phyloP scores from a whole-genome alignment of 2,329 filamentous ascomycete genomes.

The Alternaria atra region DNA sequence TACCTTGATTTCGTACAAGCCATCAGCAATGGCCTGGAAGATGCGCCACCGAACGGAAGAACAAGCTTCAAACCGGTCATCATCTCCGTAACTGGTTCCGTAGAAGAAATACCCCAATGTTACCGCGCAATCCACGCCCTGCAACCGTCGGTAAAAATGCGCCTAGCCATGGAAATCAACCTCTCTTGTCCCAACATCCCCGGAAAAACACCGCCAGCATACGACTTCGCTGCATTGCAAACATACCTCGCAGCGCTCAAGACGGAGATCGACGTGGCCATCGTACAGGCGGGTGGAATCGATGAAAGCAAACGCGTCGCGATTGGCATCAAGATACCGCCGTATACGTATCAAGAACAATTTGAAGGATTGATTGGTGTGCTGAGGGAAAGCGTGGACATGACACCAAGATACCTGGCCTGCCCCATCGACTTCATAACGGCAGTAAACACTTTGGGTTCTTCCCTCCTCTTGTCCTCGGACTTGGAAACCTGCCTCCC shows the following conservation, averaged over 20 bases:
- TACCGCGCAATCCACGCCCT: slow-evolving; percentile 60
- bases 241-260: slow-evolving; percentile 65
- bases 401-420: slow-evolving; percentile 26
- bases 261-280: slow-evolving; percentile 34
- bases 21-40: slow-evolving; percentile 52
- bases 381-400: slow-evolving; percentile 51
- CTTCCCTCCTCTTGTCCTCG: slow-evolving; percentile 62
- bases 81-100: slow-evolving; percentile 74
- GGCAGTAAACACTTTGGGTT: slow-evolving; percentile 77
- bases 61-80: slow-evolving; percentile 66
- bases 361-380: slow-evolving; percentile 66
- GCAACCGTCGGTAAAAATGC: slow-evolving; percentile 51
- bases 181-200: slow-evolving; percentile 81
- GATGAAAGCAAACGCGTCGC: slow-evolving; percentile 50
- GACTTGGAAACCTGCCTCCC: not conserved
- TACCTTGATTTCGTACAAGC: slow-evolving; percentile 67
- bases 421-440: slow-evolving; percentile 72
- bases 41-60: slow-evolving; percentile 5
- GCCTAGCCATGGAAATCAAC: slow-evolving; percentile 77
- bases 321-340: slow-evolving; percentile 77
- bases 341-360: slow-evolving; percentile 75
- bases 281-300: slow-evolving; percentile 9
- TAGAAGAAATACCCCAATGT: slow-evolving; percentile 65
- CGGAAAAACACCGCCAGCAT: slow-evolving; percentile 74
- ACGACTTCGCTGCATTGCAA: slow-evolving; percentile 62